These are phyloP conservation scores for Fraxinus platypoda DNA, from an alignment of 305 asterid genomes.

Conservation along the genomic window DNA sequence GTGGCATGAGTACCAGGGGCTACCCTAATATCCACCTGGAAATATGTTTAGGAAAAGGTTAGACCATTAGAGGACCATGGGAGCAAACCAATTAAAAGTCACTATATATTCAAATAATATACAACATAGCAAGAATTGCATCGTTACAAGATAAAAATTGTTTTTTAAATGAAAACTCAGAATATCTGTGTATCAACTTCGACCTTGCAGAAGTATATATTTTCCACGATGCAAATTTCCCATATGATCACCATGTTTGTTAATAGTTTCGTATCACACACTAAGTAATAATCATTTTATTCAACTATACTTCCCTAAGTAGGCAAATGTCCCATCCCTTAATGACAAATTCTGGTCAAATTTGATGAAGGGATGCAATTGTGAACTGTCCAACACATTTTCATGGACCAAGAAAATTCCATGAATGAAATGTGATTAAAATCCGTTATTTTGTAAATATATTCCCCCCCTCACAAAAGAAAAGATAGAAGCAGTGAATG, in stretches of 20 bases:
- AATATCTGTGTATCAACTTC: background rate
- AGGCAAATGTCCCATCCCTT: background rate
- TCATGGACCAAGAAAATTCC: background rate
- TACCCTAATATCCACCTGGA: slow-evolving; percentile 81
- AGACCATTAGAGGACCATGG: slow-evolving; percentile 8
- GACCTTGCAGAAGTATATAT: background rate
- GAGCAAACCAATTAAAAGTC: background rate
- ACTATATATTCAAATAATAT: background rate
- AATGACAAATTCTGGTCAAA: background rate
- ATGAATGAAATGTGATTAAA: background rate
- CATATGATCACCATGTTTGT: background rate
- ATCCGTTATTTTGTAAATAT: background rate
- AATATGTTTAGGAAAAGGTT: slow-evolving; percentile 18
- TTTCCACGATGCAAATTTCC: background rate
- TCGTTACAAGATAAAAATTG: background rate
- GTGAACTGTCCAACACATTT: background rate
- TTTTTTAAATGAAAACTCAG: background rate
- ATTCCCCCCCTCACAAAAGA: no score
- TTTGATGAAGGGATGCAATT: background rate
- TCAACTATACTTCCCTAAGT: background rate
- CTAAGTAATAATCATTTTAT: background rate
- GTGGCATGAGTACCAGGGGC: slow-evolving; percentile 94
- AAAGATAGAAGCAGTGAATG: background rate
- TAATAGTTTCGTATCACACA: background rate
- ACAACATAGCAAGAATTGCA: background rate